Evolutionary conservation across 306 rosid species (phyloP).

Genomic region (Prinsepia uniflora): DNA sequence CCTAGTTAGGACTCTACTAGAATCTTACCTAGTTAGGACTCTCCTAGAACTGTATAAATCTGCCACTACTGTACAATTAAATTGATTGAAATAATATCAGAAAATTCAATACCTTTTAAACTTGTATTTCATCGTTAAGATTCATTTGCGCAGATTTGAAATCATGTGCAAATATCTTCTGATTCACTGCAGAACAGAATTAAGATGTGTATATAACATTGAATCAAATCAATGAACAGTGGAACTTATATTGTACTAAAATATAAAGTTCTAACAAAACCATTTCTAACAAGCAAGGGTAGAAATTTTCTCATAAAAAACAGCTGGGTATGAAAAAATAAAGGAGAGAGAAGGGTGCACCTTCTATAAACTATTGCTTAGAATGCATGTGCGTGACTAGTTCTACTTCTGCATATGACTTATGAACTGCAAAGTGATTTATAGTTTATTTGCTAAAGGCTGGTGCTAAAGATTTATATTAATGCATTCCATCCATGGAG

Average conservation of each 20-base stretch:
- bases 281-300: conserved; percentile 1
- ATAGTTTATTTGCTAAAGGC: neutral
- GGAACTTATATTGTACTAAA: neutral
- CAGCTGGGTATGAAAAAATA: neutral
- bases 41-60: too few relatives aligned
- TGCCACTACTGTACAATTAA: too few relatives aligned
- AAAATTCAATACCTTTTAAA: too few relatives aligned
- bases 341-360: neutral
- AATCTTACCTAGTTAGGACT: too few relatives aligned
- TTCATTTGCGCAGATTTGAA: neutral
- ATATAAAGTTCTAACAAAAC: neutral
- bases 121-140: neutral
- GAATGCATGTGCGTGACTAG: neutral
- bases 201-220: neutral
- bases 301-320: neutral
- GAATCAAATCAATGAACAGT: neutral
- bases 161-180: neutral
- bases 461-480: neutral
- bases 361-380: neutral
- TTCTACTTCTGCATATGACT: neutral
- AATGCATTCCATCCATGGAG: neutral
- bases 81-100: too few relatives aligned
- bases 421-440: neutral
- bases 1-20: too few relatives aligned
- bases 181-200: neutral